Evolutionary conservation across 75 land plant species (phyloP), one percentile per base, ranked within the genome.

Genomic region (Adiantum capillusveneris): DNA sequence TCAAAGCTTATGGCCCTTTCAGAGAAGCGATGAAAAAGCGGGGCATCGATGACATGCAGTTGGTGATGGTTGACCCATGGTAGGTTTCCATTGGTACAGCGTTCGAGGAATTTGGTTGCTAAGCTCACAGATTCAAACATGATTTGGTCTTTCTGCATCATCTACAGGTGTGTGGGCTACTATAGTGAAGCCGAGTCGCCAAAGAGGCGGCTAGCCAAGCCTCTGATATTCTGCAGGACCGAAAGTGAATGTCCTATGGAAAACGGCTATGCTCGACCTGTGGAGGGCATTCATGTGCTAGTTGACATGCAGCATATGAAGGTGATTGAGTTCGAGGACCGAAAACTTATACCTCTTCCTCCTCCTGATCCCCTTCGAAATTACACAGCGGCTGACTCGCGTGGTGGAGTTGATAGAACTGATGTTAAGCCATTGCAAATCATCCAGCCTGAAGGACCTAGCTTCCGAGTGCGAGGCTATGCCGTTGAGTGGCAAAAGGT

Each of bases 211-310:
- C 80, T 95, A 44, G 99, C 88, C n/a, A 84, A 83, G 52, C 99
- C 99, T 44, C 77, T 95, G 26, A 84, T 95, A 53, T 95, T 95
- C 63, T 90, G 91, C 62, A 73, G 99, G 66, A 90, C 99, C 11
- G 97, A 90, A 66, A 90, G 99, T 73, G 96, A 84, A 27, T 86
- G 96, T 53, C 96, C 99, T n/a, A 80, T 95, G 86, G 99, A 95
- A 58, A 95, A 95, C 74, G 99, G 99, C 13, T 95, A 95, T 72
- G 99, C 99, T 19, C 81, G 99, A 29, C 99, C 99, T 46, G 94
- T 90, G 63, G 99, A 95, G 56, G 99, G 99, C 55, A 88, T 93
- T 39, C 62, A 83, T 66, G 84, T 93, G 0, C 63, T 88, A 30
- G 87, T 93, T 44, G 90, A 93, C 75, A 85, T 93, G 82, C 98